These are phyloP conservation scores for Pterula multifida DNA, from an alignment of 1,284 basidiomycete genomes.

Conservation along the genomic window DNA sequence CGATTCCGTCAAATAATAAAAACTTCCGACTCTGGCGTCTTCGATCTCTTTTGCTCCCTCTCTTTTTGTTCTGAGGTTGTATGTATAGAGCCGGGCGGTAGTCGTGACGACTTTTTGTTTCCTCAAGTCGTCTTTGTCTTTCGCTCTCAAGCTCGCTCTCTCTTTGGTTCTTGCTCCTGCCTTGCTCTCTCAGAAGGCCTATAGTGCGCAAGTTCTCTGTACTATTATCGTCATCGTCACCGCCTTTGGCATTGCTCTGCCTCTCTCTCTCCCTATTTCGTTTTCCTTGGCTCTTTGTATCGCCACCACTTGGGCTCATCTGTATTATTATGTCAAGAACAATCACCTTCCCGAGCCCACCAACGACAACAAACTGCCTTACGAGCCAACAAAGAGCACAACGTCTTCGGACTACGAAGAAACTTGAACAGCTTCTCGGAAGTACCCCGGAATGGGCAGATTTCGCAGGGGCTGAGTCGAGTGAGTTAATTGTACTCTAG, in stretches of 20 bases:
- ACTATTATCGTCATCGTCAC: too few species aligned
- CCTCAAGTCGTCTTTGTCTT: background rate
- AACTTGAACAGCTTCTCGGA: background rate
- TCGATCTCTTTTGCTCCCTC: background rate
- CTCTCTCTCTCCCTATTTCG: too few species aligned
- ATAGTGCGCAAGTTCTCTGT: too few species aligned
- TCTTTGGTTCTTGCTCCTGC: background rate
- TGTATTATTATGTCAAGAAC: background rate
- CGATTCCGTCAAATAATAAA: too few species aligned
- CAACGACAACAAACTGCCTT: background rate
- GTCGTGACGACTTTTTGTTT: background rate
- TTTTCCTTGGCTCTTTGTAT: background rate
- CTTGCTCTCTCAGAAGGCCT: background rate
- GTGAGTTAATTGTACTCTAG: background rate
- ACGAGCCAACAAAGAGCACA: background rate
- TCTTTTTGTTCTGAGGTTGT: background rate
- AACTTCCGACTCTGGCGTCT: too few species aligned
- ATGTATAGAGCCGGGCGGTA: background rate
- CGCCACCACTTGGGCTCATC: too few species aligned
- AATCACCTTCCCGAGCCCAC: background rate
- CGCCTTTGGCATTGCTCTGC: too few species aligned
- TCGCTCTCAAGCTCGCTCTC: background rate
- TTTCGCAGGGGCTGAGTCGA: background rate
- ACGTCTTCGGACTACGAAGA: constrained; percentile 3
- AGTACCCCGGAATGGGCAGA: constrained; percentile 1